Conservation (phyloP, 306 rosid genomes). For the Leucaena leucocephala region DNA sequence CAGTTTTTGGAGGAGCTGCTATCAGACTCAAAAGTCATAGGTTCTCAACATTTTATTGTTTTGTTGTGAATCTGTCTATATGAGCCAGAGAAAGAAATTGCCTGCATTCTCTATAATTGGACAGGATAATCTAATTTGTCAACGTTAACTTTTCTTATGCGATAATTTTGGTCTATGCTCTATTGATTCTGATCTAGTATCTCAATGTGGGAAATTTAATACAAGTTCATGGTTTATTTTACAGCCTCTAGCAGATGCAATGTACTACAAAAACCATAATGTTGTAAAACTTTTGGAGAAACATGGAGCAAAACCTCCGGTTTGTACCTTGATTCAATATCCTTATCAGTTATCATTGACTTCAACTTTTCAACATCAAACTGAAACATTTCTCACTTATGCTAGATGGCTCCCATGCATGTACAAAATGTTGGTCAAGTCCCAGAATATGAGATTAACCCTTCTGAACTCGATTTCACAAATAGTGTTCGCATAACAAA, state of each 20-base stretch:
- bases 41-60: background rate
- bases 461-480: constrained; percentile 85
- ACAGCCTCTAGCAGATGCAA: constrained; percentile 96
- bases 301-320: constrained; percentile 81
- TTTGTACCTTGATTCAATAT: constrained; percentile 36
- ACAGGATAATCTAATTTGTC: background rate
- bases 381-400: constrained; percentile 2
- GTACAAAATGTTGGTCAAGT: constrained; percentile 78
- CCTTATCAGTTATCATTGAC: background rate
- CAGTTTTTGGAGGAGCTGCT: background rate
- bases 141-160: background rate
- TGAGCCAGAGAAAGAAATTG: background rate
- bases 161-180: background rate
- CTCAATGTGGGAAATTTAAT: background rate
- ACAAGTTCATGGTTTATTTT: constrained; percentile 32
- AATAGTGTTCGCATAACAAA: constrained; percentile 81
- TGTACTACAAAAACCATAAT: constrained; percentile 69
- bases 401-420: constrained; percentile 85
- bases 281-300: constrained; percentile 83
- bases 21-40: background rate
- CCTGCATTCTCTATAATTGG: background rate
- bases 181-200: background rate
- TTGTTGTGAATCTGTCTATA: background rate
- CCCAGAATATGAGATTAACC: constrained; percentile 91
- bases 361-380: background rate